Base-by-base conservation (phyloP, 495 filamentous ascomycete species). In the Penicillium robsamsonii region DNA sequence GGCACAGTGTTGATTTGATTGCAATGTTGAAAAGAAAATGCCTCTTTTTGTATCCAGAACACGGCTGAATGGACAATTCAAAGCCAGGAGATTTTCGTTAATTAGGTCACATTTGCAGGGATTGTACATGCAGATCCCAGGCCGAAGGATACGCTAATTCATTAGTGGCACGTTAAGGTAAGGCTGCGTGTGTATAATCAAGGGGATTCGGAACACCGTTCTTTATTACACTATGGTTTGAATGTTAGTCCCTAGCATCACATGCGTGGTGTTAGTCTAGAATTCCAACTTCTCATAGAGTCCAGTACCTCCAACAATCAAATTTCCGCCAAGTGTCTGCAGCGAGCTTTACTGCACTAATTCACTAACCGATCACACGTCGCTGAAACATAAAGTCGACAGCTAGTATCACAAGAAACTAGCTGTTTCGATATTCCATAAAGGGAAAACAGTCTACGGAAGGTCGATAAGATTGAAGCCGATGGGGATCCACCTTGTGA, bases 311-410 rank as follows among this genome's bases (percentile, higher is more conserved):
- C 49, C 46, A 25, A 46, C 20, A 45, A 47, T 57, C 3, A 46
- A 48, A 8, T 33, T 17, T 9, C 56, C 57, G 8, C 29, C 29
- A n/a, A 24, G 41, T 10, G 60, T 69, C 48, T 60, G 60, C 38
- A 62, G 55, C 29, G 68, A 49, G 12, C 65, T 70, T 65, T 61
- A 69, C 46, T 56, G 49, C 37, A 71, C 46, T 12, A 73, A 22
- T 22, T 22, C 2, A 22, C 22, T 60, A 61, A 30, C 64, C 70
- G 17, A 63, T 57, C 13, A 66, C 71, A n/a, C 60, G 46, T 20
- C 62, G 63, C 35, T 68, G 63, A 45, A 63, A 61, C 1, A 20
- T 40, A 0, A 64, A 68, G 29, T 66, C 56, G 3, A 67, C 62
- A 5, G 67, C 67, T 5, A 68, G 27, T 13, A 57, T 59, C 12